Percentiles rank a stretch among this genome's conserved stretches.
Conservation (phyloP, 1,284 basidiomycete species). For the Moesziomyces antarcticus region DNA sequence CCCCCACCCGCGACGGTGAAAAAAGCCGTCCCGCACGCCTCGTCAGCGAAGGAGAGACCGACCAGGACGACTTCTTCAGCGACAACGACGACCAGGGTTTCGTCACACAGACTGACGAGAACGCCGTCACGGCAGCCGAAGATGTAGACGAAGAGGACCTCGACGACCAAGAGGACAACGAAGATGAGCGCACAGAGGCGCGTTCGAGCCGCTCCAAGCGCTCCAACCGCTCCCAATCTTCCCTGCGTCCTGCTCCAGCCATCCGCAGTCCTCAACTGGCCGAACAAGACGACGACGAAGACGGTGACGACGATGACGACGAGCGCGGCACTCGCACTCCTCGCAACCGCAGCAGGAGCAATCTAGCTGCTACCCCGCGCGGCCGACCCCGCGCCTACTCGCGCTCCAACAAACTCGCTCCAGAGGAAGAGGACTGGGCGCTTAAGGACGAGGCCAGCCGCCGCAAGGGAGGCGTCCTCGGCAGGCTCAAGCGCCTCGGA, state of each 20-base stretch:
- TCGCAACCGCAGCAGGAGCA: constrained; percentile 38
- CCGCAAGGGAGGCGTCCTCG: constrained; percentile 47
- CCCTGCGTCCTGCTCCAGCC: constrained; percentile 18
- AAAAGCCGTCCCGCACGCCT: constrained; percentile 19
- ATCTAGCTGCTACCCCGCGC: constrained; percentile 24
- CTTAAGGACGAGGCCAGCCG: constrained; percentile 35
- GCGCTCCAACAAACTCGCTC: constrained; percentile 44
- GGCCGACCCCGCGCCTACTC: constrained; percentile 33
- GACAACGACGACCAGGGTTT: constrained; percentile 46
- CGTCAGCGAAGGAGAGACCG: constrained; percentile 41
- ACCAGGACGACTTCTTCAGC: constrained; percentile 41
- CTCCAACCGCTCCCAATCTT: constrained; percentile 19
- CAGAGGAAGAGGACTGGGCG: constrained; percentile 46
- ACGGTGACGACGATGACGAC: constrained; percentile 35
- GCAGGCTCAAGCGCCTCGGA: constrained; percentile 39
- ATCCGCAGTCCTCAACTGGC: constrained; percentile 14
- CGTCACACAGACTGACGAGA: constrained; percentile 41
- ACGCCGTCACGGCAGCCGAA: constrained; percentile 39
- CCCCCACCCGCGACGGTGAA: constrained; percentile 1
- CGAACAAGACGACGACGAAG: constrained; percentile 31
- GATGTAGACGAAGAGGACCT: constrained; percentile 35
- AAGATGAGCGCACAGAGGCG: constrained; percentile 6
- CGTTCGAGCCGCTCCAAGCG: neutral
- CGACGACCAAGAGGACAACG: constrained; percentile 18
- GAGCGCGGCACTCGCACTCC: constrained; percentile 18